A percentile compares a stretch with the other conserved stretches of the same genome.
Evolutionary conservation across 805 yeast genomes (phyloP).

Genomic region (Wickerhamomyces chambardii): DNA sequence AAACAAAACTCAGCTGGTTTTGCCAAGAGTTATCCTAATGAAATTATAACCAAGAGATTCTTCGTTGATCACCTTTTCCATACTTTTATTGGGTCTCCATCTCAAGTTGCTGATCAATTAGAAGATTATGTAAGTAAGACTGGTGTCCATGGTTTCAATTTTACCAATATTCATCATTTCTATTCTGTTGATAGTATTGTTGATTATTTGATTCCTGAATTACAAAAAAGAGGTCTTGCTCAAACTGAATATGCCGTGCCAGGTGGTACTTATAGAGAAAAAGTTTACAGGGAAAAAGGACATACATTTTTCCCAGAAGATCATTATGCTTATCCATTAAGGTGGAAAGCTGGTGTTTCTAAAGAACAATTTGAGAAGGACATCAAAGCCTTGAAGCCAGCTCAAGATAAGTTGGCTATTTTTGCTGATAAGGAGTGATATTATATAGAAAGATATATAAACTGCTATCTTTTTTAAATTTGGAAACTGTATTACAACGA

Average conservation of each 20-base stretch:
- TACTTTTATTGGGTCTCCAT: conserved; percentile 18
- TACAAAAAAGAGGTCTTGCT: conserved; percentile 20
- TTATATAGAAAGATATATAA: no score
- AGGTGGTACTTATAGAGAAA: conserved; percentile 22
- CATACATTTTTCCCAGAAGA: conserved; percentile 6
- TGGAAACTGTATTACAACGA: no score
- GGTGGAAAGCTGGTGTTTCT: conserved; percentile 12
- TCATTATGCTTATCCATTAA: conserved; percentile 6
- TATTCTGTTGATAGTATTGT: conserved; percentile 27
- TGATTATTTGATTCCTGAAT: conserved; percentile 23
- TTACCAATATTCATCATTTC: conserved; percentile 25
- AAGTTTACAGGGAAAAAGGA: conserved; percentile 9
- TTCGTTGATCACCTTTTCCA: conserved; percentile 17
- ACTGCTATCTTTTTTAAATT: no score
- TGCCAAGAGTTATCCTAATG: conserved; percentile 14
- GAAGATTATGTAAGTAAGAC: conserved; percentile 27
- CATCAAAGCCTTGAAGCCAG: neutral
- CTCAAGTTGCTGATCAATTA: conserved; percentile 26
- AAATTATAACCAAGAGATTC: conserved; percentile 4
- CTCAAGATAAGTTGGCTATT: neutral
- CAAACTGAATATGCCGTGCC: conserved; percentile 25
- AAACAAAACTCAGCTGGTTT: conserved; percentile 17
- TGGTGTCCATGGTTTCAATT: conserved; percentile 30
- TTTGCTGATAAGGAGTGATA: neutral
- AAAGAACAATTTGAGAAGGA: conserved; percentile 18